Base-by-base conservation (phyloP, 2,329 filamentous ascomycete genomes). In the Colletotrichum nymphaeae region DNA sequence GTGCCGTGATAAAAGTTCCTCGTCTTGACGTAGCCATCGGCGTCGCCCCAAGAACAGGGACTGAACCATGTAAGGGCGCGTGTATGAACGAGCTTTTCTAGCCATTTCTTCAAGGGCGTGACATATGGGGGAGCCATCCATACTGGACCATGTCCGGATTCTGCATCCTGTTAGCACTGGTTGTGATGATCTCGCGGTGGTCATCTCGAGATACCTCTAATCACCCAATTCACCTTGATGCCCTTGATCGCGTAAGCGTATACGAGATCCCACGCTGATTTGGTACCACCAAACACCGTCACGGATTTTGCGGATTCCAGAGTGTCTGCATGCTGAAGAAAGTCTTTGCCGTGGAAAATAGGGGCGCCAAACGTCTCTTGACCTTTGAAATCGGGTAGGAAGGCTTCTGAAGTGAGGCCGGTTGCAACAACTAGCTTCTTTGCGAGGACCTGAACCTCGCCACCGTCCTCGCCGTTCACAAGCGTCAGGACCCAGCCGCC, bases 51-150 rank as follows among this genome's bases (percentile, higher is more conserved):
- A 16, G 93, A 87, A 78, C 93, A 95, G 0, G 94, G 93, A 64
- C 89, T 92, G 81, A 95, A 91, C 91, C 92, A 95, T 2, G 90
- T 93, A 66, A 95, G 82, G 75, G 93, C 86, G 0, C 93, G 90
- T 0, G 89, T 92, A 37, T 87, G 88, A 4, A 92, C 87, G 5
- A 95, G 86, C 76, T 92, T 90, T 80, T 95, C 93, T 0, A 94
- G 83, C 87, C 89, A 91, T 71, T 87, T 88, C 79, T 92, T 92
- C n/a, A 93, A 78, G 0, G 92, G 91, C 1, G 92, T 93, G 19
- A 94, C 91, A 68, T 90, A 90, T 1, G 88, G 81, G 1, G 89
- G 88, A 0, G 88, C 81, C 80, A 93, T 85, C 86, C 85, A 93
- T 0, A 85, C 83, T 0, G 91, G 90, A 0, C 91, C 91, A 71